phyloP scores from a whole-genome alignment of 2,329 filamentous ascomycete genomes.

The Daldinia sp. region DNA sequence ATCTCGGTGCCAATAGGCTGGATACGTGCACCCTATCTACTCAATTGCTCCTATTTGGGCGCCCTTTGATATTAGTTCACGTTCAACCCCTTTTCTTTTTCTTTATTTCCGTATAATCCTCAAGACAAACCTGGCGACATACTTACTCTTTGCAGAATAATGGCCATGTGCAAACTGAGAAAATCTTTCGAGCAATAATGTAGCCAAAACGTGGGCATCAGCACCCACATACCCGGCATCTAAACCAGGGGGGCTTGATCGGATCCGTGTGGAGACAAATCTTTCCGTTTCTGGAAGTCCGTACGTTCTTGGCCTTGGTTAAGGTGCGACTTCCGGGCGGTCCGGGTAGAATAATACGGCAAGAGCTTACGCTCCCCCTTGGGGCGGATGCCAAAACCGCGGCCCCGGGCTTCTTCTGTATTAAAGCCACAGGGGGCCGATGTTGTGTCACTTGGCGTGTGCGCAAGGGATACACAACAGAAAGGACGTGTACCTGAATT shows the following conservation, averaged over 20 bases:
- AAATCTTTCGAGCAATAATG: no score
- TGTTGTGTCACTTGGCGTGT: background rate
- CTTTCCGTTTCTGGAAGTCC: conserved; percentile 12
- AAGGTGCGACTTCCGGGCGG: background rate
- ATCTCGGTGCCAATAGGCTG: no score
- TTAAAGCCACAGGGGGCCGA: background rate
- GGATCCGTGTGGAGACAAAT: conserved; percentile 5
- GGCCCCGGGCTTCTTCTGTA: background rate
- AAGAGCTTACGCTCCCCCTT: background rate
- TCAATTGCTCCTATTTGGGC: no score
- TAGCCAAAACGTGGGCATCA: background rate
- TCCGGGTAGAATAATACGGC: background rate
- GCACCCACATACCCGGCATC: conserved; percentile 50
- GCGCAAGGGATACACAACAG: conserved; percentile 1
- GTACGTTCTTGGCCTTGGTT: background rate
- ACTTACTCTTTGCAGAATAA: no score
- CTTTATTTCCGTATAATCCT: no score
- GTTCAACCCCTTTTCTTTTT: no score
- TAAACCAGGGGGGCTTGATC: background rate
- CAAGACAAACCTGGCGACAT: no score
- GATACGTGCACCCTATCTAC: no score
- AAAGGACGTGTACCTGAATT: background rate
- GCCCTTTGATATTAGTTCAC: no score
- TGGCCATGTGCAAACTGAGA: no score
- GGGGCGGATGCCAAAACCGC: background rate